Conservation (phyloP, 73 alveolate genomes). For the Paramecium bursaria region DNA sequence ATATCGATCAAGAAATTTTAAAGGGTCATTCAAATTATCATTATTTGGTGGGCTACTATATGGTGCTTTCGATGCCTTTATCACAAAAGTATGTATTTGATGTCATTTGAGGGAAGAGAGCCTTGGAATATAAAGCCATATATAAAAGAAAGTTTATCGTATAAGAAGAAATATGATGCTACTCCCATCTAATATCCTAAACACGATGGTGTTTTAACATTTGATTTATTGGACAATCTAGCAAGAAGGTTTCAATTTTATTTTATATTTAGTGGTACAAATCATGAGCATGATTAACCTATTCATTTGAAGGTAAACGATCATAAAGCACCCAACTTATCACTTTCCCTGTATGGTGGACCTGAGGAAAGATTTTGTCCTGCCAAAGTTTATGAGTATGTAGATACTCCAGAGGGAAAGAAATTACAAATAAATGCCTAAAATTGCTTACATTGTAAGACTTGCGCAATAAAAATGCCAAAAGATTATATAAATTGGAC, state of each 20-base stretch:
- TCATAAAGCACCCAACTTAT: conserved; percentile 67
- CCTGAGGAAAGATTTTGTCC: conserved; percentile 97
- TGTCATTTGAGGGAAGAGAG: conserved; percentile 85
- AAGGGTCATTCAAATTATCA: conserved; percentile 75
- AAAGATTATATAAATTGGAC: conserved; percentile 93
- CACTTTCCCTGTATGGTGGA: conserved; percentile 80
- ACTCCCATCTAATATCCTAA: conserved; percentile 91
- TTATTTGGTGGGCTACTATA: conserved; percentile 80
- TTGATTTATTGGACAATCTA: conserved; percentile 89
- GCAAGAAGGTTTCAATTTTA: conserved; percentile 69
- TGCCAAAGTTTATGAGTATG: conserved; percentile 94
- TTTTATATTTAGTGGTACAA: conserved; percentile 77
- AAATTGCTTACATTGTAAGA: conserved; percentile 97
- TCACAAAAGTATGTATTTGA: conserved; percentile 67
- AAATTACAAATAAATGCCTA: conserved; percentile 87
- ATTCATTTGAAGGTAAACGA: conserved; percentile 87
- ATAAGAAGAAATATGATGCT: conserved; percentile 71
- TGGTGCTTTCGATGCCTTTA: conserved; percentile 70
- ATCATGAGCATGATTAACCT: conserved; percentile 97
- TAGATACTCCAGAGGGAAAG: conserved; percentile 72
- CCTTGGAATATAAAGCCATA: conserved; percentile 80
- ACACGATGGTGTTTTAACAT: conserved; percentile 91
- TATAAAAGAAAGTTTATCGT: conserved; percentile 72
- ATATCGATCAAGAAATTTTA: conserved; percentile 68
- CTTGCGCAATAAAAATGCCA: conserved; percentile 90